Evolutionary conservation across 257 asterid genomes (phyloP).

Genomic region (Solanum medicagineum): DNA sequence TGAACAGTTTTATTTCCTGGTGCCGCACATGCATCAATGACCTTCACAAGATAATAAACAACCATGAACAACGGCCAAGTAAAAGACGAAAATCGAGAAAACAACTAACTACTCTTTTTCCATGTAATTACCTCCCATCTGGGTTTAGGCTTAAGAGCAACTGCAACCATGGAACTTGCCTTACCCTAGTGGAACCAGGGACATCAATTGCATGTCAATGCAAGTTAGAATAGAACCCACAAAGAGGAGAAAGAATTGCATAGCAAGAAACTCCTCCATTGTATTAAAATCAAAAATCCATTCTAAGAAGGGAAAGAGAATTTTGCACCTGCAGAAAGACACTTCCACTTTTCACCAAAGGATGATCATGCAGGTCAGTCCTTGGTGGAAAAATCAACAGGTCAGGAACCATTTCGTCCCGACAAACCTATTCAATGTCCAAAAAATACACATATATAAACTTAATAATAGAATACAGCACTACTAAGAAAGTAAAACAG

Average conservation of each 20-base stretch:
- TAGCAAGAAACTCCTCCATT: neutral
- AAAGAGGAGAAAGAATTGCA: neutral
- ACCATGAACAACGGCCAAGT: neutral
- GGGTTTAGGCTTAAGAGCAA: constrained; percentile 70
- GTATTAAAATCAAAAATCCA: neutral
- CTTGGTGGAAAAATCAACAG: constrained; percentile 75
- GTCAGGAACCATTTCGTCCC: constrained; percentile 71
- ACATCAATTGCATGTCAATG: neutral
- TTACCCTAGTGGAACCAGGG: constrained; percentile 42
- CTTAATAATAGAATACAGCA: neutral
- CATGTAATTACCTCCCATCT: constrained; percentile 63
- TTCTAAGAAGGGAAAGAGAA: neutral
- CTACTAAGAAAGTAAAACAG: neutral
- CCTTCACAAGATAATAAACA: constrained; percentile 38
- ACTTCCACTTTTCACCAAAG: constrained; percentile 57
- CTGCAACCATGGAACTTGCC: constrained; percentile 92
- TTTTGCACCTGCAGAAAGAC: constrained; percentile 65
- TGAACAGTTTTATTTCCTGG: constrained; percentile 97
- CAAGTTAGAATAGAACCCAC: neutral
- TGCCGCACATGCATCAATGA: constrained; percentile 92
- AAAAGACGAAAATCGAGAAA: neutral
- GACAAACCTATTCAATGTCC: constrained; percentile 34
- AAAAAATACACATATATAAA: neutral
- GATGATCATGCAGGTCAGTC: constrained; percentile 84
- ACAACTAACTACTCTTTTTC: neutral